These are phyloP conservation scores for Cutaneotrichosporon sp. DNA, from an alignment of 1,284 basidiomycete species.

Conservation along the genomic window DNA sequence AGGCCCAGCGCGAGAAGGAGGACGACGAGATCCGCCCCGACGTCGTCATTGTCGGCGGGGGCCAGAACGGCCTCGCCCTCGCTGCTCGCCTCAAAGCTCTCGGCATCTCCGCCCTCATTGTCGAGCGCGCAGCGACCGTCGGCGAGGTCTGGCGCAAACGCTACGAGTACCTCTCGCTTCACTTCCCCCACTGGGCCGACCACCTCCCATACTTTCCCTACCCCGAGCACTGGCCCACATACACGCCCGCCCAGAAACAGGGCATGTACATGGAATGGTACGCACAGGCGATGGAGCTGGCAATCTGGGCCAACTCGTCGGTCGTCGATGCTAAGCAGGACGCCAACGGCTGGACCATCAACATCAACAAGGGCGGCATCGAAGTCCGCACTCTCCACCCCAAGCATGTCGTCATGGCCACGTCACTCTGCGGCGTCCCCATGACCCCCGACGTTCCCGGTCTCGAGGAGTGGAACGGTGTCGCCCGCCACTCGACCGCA, in stretches of 20 bases:
- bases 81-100: slow-evolving; percentile 53
- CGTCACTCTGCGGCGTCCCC: slow-evolving; percentile 33
- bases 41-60: slow-evolving; percentile 57
- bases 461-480: slow-evolving; percentile 55
- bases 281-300: slow-evolving; percentile 40
- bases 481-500: slow-evolving; percentile 59
- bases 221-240: slow-evolving; percentile 61
- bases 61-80: slow-evolving; percentile 52
- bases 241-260: slow-evolving; percentile 57
- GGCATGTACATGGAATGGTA: slow-evolving; percentile 44
- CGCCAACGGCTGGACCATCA: slow-evolving; percentile 59
- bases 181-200: slow-evolving; percentile 60
- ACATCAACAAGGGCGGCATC: slow-evolving; percentile 53
- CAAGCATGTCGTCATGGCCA: slow-evolving; percentile 41
- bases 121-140: slow-evolving; percentile 49
- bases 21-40: slow-evolving; percentile 47
- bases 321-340: slow-evolving; percentile 56
- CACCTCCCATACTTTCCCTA: slow-evolving; percentile 56
- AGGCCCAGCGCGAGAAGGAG: slow-evolving; percentile 22
- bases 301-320: slow-evolving; percentile 53
- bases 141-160: slow-evolving; percentile 56
- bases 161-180: slow-evolving; percentile 64
- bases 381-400: slow-evolving; percentile 57
- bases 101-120: slow-evolving; percentile 47
- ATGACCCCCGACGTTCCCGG: slow-evolving; percentile 30